A percentile compares a stretch with the other conserved stretches of the same genome.
phyloP scores from a whole-genome alignment of 192 early-diverging fungal genomes.

The Entomortierella chlamydospora region DNA sequence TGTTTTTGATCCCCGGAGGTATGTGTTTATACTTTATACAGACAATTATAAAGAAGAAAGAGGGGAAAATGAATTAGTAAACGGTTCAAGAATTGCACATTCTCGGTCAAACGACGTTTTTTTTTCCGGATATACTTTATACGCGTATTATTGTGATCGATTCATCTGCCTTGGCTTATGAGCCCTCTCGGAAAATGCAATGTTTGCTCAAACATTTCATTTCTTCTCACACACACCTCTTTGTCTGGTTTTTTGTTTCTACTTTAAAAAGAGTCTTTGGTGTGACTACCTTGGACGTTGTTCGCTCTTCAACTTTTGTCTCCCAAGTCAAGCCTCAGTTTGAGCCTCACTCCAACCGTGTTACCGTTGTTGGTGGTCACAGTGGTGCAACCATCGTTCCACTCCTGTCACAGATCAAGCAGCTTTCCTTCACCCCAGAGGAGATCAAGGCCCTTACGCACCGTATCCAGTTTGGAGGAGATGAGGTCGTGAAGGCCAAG shows the following conservation, averaged over 20 bases:
- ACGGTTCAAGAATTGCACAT: too few species aligned
- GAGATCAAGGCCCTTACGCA: slow-evolving; percentile 90
- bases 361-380: slow-evolving; percentile 94
- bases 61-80: too few species aligned
- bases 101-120: too few species aligned
- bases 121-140: not conserved
- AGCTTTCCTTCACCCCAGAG: slow-evolving; percentile 76
- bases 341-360: slow-evolving; percentile 75
- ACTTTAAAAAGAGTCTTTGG: slow-evolving; percentile 80
- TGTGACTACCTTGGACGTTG: slow-evolving; percentile 94
- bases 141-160: too few species aligned
- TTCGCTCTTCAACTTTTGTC: slow-evolving; percentile 94
- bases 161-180: too few species aligned
- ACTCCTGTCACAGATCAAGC: slow-evolving; percentile 75
- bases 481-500: slow-evolving; percentile 99
- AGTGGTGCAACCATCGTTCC: slow-evolving; percentile 96
- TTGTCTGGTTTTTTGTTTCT: not conserved
- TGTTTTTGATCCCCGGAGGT: slow-evolving; percentile 85
- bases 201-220: not conserved
- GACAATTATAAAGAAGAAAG: not conserved
- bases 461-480: slow-evolving; percentile 97
- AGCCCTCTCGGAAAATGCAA: too few species aligned
- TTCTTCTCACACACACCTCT: not conserved
- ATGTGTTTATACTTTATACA: not conserved
- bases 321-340: slow-evolving; percentile 75